Evolutionary conservation across 129 eudicot species (phyloP).

Genomic region (Chrysanthemum lavandulifolium): DNA sequence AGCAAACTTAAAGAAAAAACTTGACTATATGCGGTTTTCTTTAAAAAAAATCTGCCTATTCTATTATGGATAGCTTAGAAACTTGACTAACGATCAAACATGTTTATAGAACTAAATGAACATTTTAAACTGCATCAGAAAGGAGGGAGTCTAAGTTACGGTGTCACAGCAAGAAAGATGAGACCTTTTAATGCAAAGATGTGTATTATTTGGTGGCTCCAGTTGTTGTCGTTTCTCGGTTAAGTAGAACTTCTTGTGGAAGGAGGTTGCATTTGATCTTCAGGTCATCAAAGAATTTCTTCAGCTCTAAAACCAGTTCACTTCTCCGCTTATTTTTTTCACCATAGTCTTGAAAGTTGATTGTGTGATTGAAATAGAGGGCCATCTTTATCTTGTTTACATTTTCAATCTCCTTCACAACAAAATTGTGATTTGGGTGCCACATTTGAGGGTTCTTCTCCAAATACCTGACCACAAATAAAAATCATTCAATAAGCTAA

Average conservation of each 20-base stretch:
- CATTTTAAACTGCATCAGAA: neutral
- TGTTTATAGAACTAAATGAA: neutral
- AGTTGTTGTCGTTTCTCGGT: conserved; percentile 20
- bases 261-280: conserved; percentile 68
- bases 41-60: neutral
- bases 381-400: conserved; percentile 86
- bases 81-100: neutral
- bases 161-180: neutral
- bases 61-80: neutral
- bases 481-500: neutral
- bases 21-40: neutral
- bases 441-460: conserved; percentile 68
- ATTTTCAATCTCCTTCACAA: conserved; percentile 80
- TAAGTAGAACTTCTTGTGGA: conserved; percentile 70
- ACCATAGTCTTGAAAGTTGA: conserved; percentile 73
- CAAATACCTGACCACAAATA: conserved; percentile 53
- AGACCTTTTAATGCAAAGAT: neutral
- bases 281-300: conserved; percentile 78
- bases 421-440: conserved; percentile 83
- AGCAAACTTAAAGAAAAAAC: neutral
- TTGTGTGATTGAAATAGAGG: conserved; percentile 71
- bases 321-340: conserved; percentile 67
- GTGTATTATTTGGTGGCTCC: conserved; percentile 31
- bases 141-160: neutral
- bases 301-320: conserved; percentile 66